Percentiles rank a stretch among this genome's conserved stretches.
Conservation (phyloP, 2,329 filamentous ascomycete species). For the Bertia moriformis region DNA sequence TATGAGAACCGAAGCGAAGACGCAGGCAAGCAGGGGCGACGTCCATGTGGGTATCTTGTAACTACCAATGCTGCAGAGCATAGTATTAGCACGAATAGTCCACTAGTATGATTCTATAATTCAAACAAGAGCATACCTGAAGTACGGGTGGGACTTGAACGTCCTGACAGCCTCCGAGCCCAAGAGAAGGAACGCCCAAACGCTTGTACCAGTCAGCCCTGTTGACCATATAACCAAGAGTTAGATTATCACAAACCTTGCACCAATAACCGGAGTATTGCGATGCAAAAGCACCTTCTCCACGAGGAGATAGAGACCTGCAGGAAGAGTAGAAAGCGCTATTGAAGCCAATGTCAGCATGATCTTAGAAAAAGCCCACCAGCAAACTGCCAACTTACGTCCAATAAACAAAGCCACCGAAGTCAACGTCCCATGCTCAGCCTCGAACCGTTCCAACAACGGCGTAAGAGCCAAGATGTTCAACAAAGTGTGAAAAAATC, state of each 20-base stretch:
- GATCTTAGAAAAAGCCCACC: not conserved
- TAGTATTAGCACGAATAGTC: too few species aligned
- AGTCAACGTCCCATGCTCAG: constrained; percentile 78
- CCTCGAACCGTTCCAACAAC: constrained; percentile 85
- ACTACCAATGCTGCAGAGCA: constrained; percentile 31
- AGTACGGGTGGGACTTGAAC: constrained; percentile 65
- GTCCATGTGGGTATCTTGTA: constrained; percentile 80
- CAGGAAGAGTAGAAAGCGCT: constrained; percentile 72
- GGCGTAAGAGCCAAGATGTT: constrained; percentile 72
- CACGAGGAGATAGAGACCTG: constrained; percentile 63
- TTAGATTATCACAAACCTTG: constrained; percentile 42
- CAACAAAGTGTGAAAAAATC: constrained; percentile 65
- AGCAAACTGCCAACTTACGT: constrained; percentile 41
- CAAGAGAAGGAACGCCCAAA: constrained; percentile 85
- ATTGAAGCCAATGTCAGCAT: constrained; percentile 3
- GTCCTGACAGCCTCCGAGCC: constrained; percentile 76
- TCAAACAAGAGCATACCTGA: constrained; percentile 26
- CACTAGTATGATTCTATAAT: not conserved
- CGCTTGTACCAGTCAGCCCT: constrained; percentile 28
- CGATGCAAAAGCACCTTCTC: constrained; percentile 58
- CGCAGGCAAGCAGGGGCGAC: constrained; percentile 63
- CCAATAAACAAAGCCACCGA: constrained; percentile 80
- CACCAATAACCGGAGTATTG: constrained; percentile 66
- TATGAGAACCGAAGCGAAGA: constrained; percentile 63
- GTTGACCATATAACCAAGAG: constrained; percentile 4